A percentile compares a stretch with the other conserved stretches of the same genome.
Conservation (phyloP, 1,284 basidiomycete genomes). For the Heterobasidion annosum region DNA sequence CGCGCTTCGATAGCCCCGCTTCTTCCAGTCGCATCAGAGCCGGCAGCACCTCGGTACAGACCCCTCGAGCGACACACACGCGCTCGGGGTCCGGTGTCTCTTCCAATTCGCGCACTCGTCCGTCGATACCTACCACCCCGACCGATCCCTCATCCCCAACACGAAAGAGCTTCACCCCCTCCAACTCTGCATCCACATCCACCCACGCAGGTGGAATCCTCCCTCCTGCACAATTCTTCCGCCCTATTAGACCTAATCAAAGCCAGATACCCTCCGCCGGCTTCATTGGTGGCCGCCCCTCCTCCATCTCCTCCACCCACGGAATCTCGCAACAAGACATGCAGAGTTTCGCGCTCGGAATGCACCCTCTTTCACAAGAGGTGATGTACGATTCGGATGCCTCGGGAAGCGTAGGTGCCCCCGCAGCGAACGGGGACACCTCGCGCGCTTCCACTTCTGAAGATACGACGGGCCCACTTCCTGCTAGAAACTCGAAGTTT, state of each 20-base stretch:
- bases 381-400: conserved; percentile 21
- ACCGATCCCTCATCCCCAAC: conserved; percentile 10
- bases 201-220: conserved; percentile 68
- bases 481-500: conserved; percentile 36
- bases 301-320: conserved; percentile 25
- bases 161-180: conserved; percentile 5
- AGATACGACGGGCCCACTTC: conserved; percentile 12
- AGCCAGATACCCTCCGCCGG: conserved; percentile 15
- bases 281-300: conserved; percentile 11
- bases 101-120: conserved; percentile 7
- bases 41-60: conserved; percentile 2
- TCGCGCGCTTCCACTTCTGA: conserved; percentile 22
- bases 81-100: conserved; percentile 10
- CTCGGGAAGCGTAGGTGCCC: conserved; percentile 18
- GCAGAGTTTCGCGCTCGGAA: conserved; percentile 15
- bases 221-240: conserved; percentile 68
- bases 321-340: conserved; percentile 19
- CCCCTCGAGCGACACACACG: conserved; percentile 1
- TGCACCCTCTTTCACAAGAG: conserved; percentile 18
- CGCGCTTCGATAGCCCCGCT: conserved; percentile 8
- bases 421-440: conserved; percentile 13
- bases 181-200: conserved; percentile 9
- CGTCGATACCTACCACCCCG: not conserved
- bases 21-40: conserved; percentile 4
- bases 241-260: conserved; percentile 48